These are phyloP conservation scores for Inga leiocalycina DNA, from an alignment of 306 rosid species.

Conservation along the genomic window DNA sequence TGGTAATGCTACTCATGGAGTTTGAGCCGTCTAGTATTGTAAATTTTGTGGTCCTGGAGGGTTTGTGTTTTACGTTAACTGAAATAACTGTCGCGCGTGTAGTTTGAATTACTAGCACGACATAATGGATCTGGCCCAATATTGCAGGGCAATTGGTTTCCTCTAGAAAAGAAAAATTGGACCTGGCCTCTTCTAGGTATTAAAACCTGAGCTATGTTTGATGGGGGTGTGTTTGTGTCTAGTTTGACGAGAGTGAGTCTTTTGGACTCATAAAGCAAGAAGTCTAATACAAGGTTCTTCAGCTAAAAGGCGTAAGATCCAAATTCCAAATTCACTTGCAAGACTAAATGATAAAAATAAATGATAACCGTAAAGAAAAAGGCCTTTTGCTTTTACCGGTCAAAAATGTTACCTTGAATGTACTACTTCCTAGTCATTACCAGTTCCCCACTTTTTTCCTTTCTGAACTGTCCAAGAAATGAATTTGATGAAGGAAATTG, in stretches of 20 bases:
- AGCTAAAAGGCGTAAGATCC: conserved; percentile 1
- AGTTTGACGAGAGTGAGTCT: neutral
- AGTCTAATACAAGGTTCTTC: neutral
- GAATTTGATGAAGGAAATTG: neutral
- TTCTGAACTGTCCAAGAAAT: neutral
- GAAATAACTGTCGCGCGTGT: neutral
- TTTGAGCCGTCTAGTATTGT: neutral
- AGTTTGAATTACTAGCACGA: neutral
- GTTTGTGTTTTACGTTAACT: neutral
- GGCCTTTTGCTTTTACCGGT: neutral
- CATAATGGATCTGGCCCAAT: neutral
- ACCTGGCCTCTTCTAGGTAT: neutral
- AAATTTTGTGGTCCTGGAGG: neutral
- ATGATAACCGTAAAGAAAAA: neutral
- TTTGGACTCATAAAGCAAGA: conserved; percentile 16
- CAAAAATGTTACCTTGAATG: neutral
- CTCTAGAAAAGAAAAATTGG: neutral
- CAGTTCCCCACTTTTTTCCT: neutral
- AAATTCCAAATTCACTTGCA: conserved; percentile 7
- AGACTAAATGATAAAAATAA: neutral
- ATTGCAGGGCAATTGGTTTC: neutral
- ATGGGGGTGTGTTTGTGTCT: neutral
- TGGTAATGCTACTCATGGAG: neutral
- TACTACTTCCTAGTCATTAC: neutral
- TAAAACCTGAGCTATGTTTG: neutral